Evolutionary conservation across 257 asterid species (phyloP), one percentile per base, ranked within the genome.

Genomic region (Fraxinus cuspidata): DNA sequence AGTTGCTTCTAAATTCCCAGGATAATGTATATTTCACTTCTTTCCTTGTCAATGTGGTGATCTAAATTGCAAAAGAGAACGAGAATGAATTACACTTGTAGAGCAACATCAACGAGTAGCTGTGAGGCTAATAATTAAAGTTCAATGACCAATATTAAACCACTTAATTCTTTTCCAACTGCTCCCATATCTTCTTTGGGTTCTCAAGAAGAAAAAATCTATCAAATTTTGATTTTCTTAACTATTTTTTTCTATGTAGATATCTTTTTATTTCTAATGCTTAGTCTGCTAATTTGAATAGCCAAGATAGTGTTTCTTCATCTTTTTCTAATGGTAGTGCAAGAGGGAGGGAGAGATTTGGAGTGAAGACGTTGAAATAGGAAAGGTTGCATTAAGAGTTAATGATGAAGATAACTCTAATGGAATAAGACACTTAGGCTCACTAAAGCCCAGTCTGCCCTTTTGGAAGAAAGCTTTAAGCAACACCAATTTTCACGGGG

Each of bases 221-320:
- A n/a, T n/a, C n/a, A n/a, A n/a, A n/a, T n/a, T n/a, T n/a, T n/a
- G n/a, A n/a, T n/a, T n/a, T n/a, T n/a, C n/a, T n/a, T 29, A 29
- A 29, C 31, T 29, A 29, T 29, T 3, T 2, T 29, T 29, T 29
- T 29, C 31, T 29, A 2, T 29, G 31, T 29, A 29, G 31, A 29
- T 29, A 29, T 29, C 31, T 29, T 29, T 29, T 29, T 29, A 29
- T 38, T 21, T 32, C 27, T 1, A 76, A 79, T 25, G 84, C 85
- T 32, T 81, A 44, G 34, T 72, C 88, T 4, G 89, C 25, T 18
- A 87, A 86, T 60, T 82, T 90, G 78, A 85, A 85, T 78, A 84
- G 97, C 18, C 98, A 94, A 79, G 97, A 94, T 79, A 91, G 96
- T 15, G 96, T 83, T 7, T 85, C 89, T 2, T 85, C 91, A 0